These are phyloP conservation scores for Isabelozyma heimii DNA, from an alignment of 805 yeast species.

Conservation along the genomic window DNA sequence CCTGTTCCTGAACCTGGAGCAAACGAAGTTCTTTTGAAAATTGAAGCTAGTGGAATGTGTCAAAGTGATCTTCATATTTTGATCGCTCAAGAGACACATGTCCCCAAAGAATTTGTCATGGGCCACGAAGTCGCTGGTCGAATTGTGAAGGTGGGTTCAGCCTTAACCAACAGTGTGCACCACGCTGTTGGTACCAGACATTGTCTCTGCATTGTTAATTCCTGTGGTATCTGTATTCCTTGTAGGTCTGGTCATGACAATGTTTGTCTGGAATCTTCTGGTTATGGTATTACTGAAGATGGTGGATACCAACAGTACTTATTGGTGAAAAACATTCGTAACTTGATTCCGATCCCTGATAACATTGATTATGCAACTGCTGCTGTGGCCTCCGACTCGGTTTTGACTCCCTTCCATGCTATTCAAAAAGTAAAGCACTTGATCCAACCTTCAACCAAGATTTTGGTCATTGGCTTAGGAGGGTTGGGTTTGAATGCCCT, in stretches of 20 bases:
- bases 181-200: conserved; percentile 29
- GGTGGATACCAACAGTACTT: conserved; percentile 44
- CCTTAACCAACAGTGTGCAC: conserved; percentile 5
- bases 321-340: conserved; percentile 31
- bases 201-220: conserved; percentile 22
- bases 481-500: conserved; percentile 43
- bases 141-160: conserved; percentile 28
- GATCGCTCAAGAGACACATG: conserved; percentile 12
- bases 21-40: conserved; percentile 30
- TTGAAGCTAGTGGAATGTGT: conserved; percentile 46
- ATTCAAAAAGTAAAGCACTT: conserved; percentile 29
- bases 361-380: conserved; percentile 36
- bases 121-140: conserved; percentile 46
- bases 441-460: conserved; percentile 30
- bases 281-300: conserved; percentile 35
- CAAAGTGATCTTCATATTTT: conserved; percentile 42
- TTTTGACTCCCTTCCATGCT: conserved; percentile 43
- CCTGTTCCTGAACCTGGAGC: conserved; percentile 30
- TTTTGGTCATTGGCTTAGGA: conserved; percentile 39
- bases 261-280: conserved; percentile 21
- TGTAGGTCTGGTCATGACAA: conserved; percentile 37
- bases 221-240: conserved; percentile 33
- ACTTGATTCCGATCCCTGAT: conserved; percentile 39
- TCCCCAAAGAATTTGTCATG: conserved; percentile 35
- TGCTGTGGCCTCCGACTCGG: conserved; percentile 42